Conservation (phyloP, 306 rosid genomes). For the Aeschynomene evenia region DNA sequence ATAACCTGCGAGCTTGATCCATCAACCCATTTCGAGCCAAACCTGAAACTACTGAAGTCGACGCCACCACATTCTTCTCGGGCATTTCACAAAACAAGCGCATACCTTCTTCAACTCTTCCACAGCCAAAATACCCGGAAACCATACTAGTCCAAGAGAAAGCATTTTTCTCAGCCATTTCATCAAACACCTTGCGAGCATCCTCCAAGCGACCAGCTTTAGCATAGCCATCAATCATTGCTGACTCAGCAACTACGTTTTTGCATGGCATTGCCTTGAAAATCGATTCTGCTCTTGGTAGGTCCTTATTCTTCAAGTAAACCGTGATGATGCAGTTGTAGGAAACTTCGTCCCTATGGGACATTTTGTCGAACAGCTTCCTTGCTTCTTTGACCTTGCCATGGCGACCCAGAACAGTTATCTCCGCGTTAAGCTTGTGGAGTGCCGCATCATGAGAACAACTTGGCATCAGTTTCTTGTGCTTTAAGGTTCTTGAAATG, state of each 20-base stretch:
- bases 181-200: slow-evolving; percentile 42
- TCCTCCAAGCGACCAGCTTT: slow-evolving; percentile 43
- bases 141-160: slow-evolving; percentile 55
- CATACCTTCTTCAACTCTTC: slow-evolving; percentile 42
- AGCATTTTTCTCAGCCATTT: slow-evolving; percentile 40
- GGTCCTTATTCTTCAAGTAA: slow-evolving; percentile 34
- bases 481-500: neutral
- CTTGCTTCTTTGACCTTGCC: slow-evolving; percentile 38
- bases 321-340: slow-evolving; percentile 36
- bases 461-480: slow-evolving; percentile 2
- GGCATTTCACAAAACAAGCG: slow-evolving; percentile 42
- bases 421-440: slow-evolving; percentile 28
- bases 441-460: neutral
- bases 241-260: slow-evolving; percentile 35
- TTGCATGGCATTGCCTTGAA: slow-evolving; percentile 27
- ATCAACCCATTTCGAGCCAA: slow-evolving; percentile 42
- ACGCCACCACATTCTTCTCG: slow-evolving; percentile 44
- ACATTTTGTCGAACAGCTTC: slow-evolving; percentile 44
- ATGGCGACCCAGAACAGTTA: slow-evolving; percentile 22
- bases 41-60: slow-evolving; percentile 41
- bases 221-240: slow-evolving; percentile 46
- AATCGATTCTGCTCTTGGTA: slow-evolving; percentile 30
- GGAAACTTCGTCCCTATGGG: slow-evolving; percentile 33
- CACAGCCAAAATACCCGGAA: slow-evolving; percentile 43
- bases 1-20: slow-evolving; percentile 31